Evolutionary conservation across 140 eudicot genomes (phyloP).

Genomic region (Ambrosia hybrid): DNA sequence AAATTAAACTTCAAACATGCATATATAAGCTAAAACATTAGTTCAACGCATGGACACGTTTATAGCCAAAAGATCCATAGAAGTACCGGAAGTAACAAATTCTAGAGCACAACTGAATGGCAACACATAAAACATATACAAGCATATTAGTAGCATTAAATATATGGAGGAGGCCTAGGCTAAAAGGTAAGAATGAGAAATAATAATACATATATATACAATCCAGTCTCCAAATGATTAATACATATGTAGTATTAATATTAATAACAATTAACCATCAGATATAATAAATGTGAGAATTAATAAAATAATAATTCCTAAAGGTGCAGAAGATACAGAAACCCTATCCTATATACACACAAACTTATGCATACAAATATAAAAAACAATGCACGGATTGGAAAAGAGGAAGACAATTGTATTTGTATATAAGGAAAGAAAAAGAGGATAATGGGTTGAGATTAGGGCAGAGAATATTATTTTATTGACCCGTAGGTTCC

Average conservation of each 20-base stretch:
- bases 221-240: no score
- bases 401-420: neutral
- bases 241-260: neutral
- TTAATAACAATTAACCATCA: neutral
- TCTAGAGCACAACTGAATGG: constrained; percentile 9
- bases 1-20: neutral
- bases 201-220: no score
- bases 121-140: neutral
- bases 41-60: neutral
- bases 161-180: no score
- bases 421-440: neutral
- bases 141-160: neutral
- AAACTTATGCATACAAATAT: neutral
- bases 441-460: neutral
- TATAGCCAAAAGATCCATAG: constrained; percentile 1
- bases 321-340: neutral
- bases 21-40: neutral
- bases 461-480: constrained; percentile 28
- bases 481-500: constrained; percentile 78
- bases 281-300: constrained; percentile 8
- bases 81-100: constrained; percentile 1
- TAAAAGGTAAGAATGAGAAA: no score
- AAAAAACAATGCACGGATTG: constrained; percentile 8
- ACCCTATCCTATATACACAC: constrained; percentile 28
- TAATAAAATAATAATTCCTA: neutral